Evolutionary conservation across 352 stramenopile genomes (phyloP).

Genomic region (Peronospora farinosa): DNA sequence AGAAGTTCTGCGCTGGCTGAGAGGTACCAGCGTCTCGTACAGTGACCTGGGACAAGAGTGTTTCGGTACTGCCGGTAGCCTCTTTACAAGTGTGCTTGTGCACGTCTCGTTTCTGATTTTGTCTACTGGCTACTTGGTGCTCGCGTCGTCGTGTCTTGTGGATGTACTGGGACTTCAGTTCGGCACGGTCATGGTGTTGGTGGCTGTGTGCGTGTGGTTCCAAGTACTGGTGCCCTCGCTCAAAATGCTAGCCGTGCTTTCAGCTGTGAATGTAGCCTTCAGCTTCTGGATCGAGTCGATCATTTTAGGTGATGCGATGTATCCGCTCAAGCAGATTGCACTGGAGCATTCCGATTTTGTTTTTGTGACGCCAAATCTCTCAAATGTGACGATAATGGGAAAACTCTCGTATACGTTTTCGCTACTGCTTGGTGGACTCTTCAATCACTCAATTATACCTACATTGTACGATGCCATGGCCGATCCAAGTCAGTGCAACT

Average conservation of each 20-base stretch:
- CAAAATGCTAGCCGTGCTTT: constrained; percentile 48
- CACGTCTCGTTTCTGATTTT: constrained; percentile 57
- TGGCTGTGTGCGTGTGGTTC: constrained; percentile 49
- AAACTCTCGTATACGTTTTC: constrained; percentile 74
- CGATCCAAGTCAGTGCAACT: constrained; percentile 45
- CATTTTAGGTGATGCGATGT: constrained; percentile 80
- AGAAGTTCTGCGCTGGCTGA: constrained; percentile 63
- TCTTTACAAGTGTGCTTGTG: constrained; percentile 39
- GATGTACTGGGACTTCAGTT: constrained; percentile 53
- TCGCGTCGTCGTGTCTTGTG: constrained; percentile 51
- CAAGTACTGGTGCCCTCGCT: constrained; percentile 67
- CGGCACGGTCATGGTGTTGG: constrained; percentile 47
- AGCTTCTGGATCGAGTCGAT: constrained; percentile 75
- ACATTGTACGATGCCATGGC: constrained; percentile 76
- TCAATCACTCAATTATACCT: constrained; percentile 62
- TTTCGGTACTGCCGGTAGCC: constrained; percentile 41
- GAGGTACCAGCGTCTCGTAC: constrained; percentile 53
- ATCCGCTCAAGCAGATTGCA: constrained; percentile 71
- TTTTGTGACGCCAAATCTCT: constrained; percentile 61
- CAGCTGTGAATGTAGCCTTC: constrained; percentile 67
- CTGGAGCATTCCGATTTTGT: constrained; percentile 52
- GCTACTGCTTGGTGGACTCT: constrained; percentile 57
- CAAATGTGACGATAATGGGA: constrained; percentile 37
- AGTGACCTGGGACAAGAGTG: constrained; percentile 65
- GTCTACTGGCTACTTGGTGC: constrained; percentile 48